A percentile compares a stretch with the other conserved stretches of the same genome.
Evolutionary conservation across 1,284 basidiomycete species (phyloP).

Genomic region (Trichosporon sp.): DNA sequence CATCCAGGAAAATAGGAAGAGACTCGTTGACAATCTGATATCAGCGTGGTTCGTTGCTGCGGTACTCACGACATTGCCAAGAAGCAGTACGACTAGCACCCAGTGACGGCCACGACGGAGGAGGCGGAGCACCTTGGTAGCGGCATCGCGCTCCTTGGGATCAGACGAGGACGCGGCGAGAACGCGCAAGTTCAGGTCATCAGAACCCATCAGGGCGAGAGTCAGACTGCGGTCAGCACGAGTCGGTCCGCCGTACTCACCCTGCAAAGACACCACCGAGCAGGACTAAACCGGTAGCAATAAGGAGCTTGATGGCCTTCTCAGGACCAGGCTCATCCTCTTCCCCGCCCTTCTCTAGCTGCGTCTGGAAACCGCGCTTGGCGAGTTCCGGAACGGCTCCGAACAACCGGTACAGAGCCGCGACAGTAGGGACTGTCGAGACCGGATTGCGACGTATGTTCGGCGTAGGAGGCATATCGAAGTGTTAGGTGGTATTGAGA

Average conservation of each 20-base stretch:
- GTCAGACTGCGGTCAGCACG: slow-evolving; percentile 56
- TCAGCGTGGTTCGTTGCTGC: background rate
- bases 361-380: slow-evolving; percentile 8
- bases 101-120: slow-evolving; percentile 82
- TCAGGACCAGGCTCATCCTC: slow-evolving; percentile 42
- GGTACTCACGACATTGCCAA: slow-evolving; percentile 74
- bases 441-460: background rate
- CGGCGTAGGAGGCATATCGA: background rate
- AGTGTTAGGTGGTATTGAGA: no score
- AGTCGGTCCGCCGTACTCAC: slow-evolving; percentile 51
- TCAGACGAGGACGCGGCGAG: slow-evolving; percentile 74
- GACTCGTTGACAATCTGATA: slow-evolving; percentile 76
- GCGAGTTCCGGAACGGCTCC: slow-evolving; percentile 25
- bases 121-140: slow-evolving; percentile 69
- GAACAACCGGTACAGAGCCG: slow-evolving; percentile 40
- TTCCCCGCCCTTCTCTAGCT: slow-evolving; percentile 16
- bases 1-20: slow-evolving; percentile 83
- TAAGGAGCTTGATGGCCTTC: slow-evolving; percentile 63
- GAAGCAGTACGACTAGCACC: slow-evolving; percentile 82
- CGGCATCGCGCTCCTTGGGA: slow-evolving; percentile 61
- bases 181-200: slow-evolving; percentile 85
- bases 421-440: slow-evolving; percentile 29
- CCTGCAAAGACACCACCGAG: slow-evolving; percentile 80
- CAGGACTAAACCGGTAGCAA: slow-evolving; percentile 66
- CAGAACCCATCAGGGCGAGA: slow-evolving; percentile 89